Base-by-base conservation (phyloP, 2,329 filamentous ascomycete species). In the Ophiostoma populinum region DNA sequence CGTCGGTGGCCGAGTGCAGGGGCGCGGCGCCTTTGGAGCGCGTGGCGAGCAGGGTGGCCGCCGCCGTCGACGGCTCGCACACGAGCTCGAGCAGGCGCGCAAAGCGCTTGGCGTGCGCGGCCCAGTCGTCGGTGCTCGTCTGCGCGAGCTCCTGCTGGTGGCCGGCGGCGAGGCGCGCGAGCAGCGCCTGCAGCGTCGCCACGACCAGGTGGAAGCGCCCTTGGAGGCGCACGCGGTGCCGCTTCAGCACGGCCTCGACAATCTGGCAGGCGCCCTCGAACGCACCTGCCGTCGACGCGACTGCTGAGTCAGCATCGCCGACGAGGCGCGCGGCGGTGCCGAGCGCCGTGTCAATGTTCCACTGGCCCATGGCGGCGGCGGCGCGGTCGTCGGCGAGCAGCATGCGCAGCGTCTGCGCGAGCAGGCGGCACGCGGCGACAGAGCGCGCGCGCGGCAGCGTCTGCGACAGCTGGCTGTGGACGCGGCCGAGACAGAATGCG, bases 201-300 rank as follows among this genome's bases (percentile, higher is more conserved):
- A 73, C 52, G 5, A 75, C 56, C 29, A 75, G 53, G 46, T 74
- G 71, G 45, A 71, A 70, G 42, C 72, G 71, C 2, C 70, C 70
- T 44, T 74, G 65, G 2, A 77, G 56, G 8, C 72, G 68, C 28
- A 70, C 57, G 5, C 72, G 59, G 49, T 76, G 69, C 32, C 69
- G 66, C 46, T 63, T 44, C 47, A 77, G 64, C 24, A 76, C 53
- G 16, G 59, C 53, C 36, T 70, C 66, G 15, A 70, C 53, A 7
- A 77, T 55, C 35, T 58, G 61, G 53, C 63, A 73, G 12, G 69
- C 52, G 47, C 54, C 54, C 2, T 55, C 47, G 46, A 60, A 72
- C 0, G 58, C 50, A 6, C 55, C 51, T 6, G 55, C 47, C 45
- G 28, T 51, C 9, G 5, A 38, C 34, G 6, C 30, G 30, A 18